These are phyloP conservation scores for Epichloe sp. DNA, from an alignment of 2,329 filamentous ascomycete species.

Conservation along the genomic window DNA sequence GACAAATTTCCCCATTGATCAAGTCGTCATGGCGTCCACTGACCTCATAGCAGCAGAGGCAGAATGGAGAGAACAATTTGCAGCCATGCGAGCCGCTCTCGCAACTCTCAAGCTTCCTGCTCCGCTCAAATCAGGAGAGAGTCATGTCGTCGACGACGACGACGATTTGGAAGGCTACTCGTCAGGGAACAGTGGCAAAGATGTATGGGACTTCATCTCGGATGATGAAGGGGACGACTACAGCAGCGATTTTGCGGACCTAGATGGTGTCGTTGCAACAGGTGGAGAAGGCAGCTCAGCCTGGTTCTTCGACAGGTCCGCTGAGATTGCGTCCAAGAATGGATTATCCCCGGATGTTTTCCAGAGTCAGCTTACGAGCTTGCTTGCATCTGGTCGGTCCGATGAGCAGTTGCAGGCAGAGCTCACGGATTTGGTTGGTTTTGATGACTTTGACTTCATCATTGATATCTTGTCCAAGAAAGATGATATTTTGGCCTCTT, in stretches of 20 bases:
- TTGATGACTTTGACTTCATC: constrained; percentile 85
- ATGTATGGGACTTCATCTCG: constrained; percentile 88
- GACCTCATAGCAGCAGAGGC: constrained; percentile 29
- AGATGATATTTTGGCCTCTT: constrained; percentile 45
- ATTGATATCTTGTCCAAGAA: constrained; percentile 78
- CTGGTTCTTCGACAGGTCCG: constrained; percentile 64
- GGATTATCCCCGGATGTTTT: constrained; percentile 59
- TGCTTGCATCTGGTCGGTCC: constrained; percentile 52
- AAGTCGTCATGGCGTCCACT: constrained; percentile 19
- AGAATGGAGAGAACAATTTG: constrained; percentile 76
- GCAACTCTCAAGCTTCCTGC: constrained; percentile 50
- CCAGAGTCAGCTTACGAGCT: constrained; percentile 61
- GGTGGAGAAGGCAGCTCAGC: constrained; percentile 31
- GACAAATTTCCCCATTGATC: not conserved
- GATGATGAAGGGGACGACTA: constrained; percentile 54
- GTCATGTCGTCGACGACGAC: constrained; percentile 51
- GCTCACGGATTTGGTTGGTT: constrained; percentile 81
- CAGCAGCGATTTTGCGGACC: constrained; percentile 52
- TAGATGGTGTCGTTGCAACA: constrained; percentile 30
- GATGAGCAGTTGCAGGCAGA: constrained; percentile 87
- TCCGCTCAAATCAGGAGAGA: constrained; percentile 26
- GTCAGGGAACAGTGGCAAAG: constrained; percentile 53
- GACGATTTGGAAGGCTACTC: constrained; percentile 47
- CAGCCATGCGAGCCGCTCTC: constrained; percentile 75
- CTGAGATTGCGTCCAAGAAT: constrained; percentile 50